These are phyloP conservation scores for Penicillium odoratum DNA, from an alignment of 495 filamentous ascomycete species.

Conservation along the genomic window DNA sequence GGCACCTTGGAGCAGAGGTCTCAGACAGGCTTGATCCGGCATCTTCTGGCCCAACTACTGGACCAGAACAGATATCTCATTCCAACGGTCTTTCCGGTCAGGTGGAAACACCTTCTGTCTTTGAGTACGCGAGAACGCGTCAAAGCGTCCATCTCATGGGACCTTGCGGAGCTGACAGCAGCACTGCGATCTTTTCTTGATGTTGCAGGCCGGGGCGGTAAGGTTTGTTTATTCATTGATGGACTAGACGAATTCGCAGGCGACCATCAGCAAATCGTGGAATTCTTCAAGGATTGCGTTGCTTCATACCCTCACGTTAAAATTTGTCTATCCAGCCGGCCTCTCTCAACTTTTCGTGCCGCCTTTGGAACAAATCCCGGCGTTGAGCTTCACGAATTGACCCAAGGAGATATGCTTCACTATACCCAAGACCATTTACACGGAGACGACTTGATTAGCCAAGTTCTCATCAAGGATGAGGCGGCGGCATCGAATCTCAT, in stretches of 20 bases:
- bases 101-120: background rate
- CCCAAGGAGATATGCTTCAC: background rate
- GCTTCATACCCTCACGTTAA: background rate
- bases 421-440: background rate
- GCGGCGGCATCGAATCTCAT: background rate
- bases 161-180: background rate
- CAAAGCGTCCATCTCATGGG: background rate
- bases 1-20: background rate
- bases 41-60: background rate
- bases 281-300: background rate
- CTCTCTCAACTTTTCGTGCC: background rate
- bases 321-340: background rate
- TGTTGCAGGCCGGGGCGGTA: background rate
- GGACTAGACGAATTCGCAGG: background rate
- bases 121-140: background rate
- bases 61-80: background rate
- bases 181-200: background rate
- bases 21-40: background rate
- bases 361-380: background rate
- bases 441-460: background rate
- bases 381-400: background rate
- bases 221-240: background rate
- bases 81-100: background rate
- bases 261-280: background rate
- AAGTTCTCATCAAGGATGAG: background rate